Conservation (phyloP, 2,329 filamentous ascomycete genomes). For the Calonectria montana region DNA sequence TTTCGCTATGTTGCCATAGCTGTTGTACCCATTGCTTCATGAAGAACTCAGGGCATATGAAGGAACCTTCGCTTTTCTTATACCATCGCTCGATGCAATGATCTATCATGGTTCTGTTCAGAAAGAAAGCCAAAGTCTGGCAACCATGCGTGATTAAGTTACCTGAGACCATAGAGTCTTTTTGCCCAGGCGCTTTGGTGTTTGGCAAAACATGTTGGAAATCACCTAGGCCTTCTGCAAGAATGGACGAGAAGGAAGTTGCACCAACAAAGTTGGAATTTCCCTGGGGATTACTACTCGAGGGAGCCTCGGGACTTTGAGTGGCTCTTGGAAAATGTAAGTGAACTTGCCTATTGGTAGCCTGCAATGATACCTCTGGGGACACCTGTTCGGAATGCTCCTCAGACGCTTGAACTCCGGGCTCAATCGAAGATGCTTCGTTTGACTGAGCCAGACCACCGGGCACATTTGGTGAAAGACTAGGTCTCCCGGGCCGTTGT, state of each 20-base stretch:
- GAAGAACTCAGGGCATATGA: constrained; percentile 1
- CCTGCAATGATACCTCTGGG: background rate
- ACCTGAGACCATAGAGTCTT: background rate
- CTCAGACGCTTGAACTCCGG: background rate
- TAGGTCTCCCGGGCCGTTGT: background rate
- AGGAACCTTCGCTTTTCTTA: constrained; percentile 1
- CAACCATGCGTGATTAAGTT: background rate
- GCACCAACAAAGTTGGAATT: background rate
- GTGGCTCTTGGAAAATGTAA: background rate
- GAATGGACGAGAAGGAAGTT: background rate
- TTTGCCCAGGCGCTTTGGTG: background rate
- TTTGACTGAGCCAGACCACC: background rate
- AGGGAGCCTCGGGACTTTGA: background rate
- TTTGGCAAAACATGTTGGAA: background rate
- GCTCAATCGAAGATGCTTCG: background rate
- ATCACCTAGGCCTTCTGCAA: background rate
- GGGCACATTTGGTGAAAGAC: background rate
- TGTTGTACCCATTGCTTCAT: constrained; percentile 3
- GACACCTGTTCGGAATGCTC: background rate
- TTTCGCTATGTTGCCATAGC: background rate
- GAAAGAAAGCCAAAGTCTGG: background rate
- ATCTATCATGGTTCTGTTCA: background rate
- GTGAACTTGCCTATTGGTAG: background rate
- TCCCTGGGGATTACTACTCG: background rate
- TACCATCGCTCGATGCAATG: constrained; percentile 2